Percentiles rank a stretch among this genome's conserved stretches.
phyloP scores from a whole-genome alignment of 768 basidiomycete genomes.

The Mycena albidolilacea region DNA sequence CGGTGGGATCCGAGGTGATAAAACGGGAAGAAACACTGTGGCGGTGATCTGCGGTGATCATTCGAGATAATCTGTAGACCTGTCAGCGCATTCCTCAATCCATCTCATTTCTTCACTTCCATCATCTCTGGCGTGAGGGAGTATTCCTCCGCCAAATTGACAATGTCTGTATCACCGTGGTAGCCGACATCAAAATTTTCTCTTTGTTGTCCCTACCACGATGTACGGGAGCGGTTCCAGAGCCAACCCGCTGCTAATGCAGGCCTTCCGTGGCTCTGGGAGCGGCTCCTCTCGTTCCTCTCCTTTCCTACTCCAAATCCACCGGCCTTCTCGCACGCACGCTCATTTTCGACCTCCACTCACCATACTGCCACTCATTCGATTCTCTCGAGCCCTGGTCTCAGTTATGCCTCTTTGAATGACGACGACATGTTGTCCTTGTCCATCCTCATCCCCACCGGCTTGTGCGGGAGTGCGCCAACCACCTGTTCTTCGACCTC shows the following conservation, averaged over 20 bases:
- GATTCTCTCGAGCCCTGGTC: no score
- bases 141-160: slow-evolving; percentile 1
- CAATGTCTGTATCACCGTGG: background rate
- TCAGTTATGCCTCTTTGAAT: no score
- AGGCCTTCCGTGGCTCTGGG: background rate
- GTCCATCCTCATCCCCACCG: no score
- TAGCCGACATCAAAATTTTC: background rate
- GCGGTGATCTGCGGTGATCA: no score
- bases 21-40: no score
- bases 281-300: background rate
- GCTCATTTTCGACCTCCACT: background rate
- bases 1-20: no score
- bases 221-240: background rate
- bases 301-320: background rate
- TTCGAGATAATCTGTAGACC: slow-evolving; percentile 1
- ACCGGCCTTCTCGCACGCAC: background rate
- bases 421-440: no score
- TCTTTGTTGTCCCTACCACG: background rate
- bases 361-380: no score
- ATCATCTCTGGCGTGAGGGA: slow-evolving; percentile 1
- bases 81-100: background rate
- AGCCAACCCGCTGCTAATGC: slow-evolving; percentile 1
- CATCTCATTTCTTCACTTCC: background rate
- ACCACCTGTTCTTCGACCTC: no score
- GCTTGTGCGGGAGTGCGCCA: no score